Base-by-base conservation (phyloP, 306 rosid species). In the Macrotyloma uniflorum region DNA sequence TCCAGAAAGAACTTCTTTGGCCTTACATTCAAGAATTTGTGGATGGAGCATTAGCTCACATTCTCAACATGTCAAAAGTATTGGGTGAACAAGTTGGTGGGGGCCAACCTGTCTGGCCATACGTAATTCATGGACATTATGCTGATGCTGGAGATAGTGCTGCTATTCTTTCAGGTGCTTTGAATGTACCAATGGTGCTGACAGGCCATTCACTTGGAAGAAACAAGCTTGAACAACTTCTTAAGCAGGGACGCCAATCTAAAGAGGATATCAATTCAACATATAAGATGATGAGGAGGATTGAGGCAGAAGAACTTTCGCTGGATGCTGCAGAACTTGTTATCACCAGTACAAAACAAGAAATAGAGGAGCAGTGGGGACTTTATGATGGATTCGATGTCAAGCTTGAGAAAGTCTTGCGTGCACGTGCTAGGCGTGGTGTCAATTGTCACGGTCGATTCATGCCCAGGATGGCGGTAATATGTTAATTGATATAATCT, bases 401-500 rank as follows among this genome's bases (percentile, higher is more conserved):
- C 82, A 91, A 91, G 87, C 92, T 93, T 15, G 98, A 93, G 87
- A 93, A 82, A 86, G 95, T 91, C 4, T 75, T 93, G 81, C 93
- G 98, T 13, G 98, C 96, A 12, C 97, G 98, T 20, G 89, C 90
- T 28, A 86, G 96, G 79, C 89, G 97, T 47, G 90, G 94, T 32
- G 98, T 93, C 82, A 83, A 85, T 57, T 91, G 96, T 77, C 93
- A 91, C 64, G 97, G 98, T 53, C 87, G 98, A 46, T 91, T 46
- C 86, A 93, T 91, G 98, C 98, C 98, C 6, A 87, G 98, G 87
- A 93, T 93, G 98, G 97, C 89, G 92, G 98, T 91, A 89, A 85
- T 47, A 70, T 66, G 57, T 51, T 59, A 38, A 59, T 55, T 62
- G 43, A 63, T 33, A 11, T 19, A 15, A 19, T 57, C 28, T 47